Evolutionary conservation across 495 filamentous ascomycete genomes (phyloP), one percentile per base, ranked within the genome.

Genomic region (Hyaloscypha hepaticicola): DNA sequence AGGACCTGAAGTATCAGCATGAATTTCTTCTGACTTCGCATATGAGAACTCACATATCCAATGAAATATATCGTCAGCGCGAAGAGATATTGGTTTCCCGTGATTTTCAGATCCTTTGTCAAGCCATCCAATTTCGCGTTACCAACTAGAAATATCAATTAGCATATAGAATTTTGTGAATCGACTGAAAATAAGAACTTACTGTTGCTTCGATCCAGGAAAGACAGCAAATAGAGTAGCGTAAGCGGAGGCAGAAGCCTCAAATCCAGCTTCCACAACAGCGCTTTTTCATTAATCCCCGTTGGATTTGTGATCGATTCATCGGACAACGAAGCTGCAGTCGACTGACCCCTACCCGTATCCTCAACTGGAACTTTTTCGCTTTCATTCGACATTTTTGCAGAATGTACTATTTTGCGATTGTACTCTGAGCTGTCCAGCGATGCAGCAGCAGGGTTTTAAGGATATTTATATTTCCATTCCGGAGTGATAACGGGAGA

Each of bases 21-120:
- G 1, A 29, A 29, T 57, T 0, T 21, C 22, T 29, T 14, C 7
- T 57, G 34, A 1, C n/a, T 22, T 12, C 16, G 26, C 9, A 11
- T 1, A 31, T 7, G 25, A 12, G 88, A 86, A 14, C 90, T 73
- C 22, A 91, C 87, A 72, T 93, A 93, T 52, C 88, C 89, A 55
- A 92, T 77, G 72, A 92, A 93, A 72, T 90, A 92, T 0, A 93
- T 72, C 0, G 86, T 81, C 49, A 87, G 70, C 83, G 83, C 87
- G 57, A 85, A 69, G 29, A 74, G 84, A 9, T 90, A 90, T 0
- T 81, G 78, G 16, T 90, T 72, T 58, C 82, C 79, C 66, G 82
- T 84, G 74, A 90, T 76, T 60, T 90, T 76, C 7, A 91, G 75
- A 71, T 90, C 88, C 27, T 66, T 76, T 0, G 83, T 76, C 53